Conservation (phyloP, 179 eudicot genomes). For the Carnegiea gigantea region DNA sequence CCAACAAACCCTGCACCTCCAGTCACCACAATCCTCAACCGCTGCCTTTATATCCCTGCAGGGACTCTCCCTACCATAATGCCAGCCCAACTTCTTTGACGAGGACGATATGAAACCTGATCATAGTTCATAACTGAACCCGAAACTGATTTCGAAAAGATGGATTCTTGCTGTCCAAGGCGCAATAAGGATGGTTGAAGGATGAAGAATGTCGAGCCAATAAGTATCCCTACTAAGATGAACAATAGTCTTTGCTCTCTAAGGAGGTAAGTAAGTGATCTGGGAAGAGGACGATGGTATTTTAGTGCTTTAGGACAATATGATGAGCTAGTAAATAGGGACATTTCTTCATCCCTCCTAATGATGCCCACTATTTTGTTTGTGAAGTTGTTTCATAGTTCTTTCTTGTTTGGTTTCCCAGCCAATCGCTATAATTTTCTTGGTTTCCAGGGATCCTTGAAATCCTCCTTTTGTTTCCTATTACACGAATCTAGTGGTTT, state of each 20-base stretch:
- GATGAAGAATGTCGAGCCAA: constrained; percentile 65
- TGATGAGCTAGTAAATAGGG: constrained; percentile 26
- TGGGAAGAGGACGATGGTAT: constrained; percentile 50
- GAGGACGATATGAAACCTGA: constrained; percentile 11
- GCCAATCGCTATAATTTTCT: not conserved
- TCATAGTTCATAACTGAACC: not conserved
- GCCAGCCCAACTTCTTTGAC: not conserved
- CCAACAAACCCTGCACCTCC: constrained; percentile 78
- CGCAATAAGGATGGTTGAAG: constrained; percentile 50
- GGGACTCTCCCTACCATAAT: not conserved
- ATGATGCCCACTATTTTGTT: constrained; percentile 30
- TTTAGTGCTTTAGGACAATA: constrained; percentile 64
- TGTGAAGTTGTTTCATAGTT: constrained; percentile 70
- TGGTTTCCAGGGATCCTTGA: not conserved
- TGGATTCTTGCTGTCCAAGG: constrained; percentile 28
- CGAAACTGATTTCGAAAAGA: not conserved
- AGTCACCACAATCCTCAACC: constrained; percentile 51
- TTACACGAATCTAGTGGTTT: no score
- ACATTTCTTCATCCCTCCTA: constrained; percentile 47
- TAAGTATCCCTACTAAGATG: constrained; percentile 59
- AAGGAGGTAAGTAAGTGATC: constrained; percentile 46
- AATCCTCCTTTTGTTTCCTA: not conserved
- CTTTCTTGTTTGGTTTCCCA: not conserved
- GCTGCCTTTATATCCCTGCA: no score
- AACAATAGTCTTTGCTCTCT: constrained; percentile 64